Conservation (phyloP, 1,139 yeast species). For the Diutina mesorugosa region DNA sequence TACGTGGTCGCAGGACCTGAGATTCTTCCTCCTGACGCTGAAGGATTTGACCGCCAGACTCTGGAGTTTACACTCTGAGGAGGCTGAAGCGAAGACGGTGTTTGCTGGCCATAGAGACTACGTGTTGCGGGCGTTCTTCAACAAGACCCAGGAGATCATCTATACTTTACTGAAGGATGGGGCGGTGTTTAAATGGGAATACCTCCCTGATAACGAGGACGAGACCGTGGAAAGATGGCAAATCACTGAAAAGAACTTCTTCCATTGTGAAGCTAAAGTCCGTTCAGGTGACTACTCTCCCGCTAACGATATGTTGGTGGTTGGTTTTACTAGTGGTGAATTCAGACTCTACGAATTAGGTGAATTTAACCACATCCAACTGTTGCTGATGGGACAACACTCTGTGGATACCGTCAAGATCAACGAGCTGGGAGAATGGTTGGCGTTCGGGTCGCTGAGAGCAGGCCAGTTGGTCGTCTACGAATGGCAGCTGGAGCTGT, state of each 20-base stretch:
- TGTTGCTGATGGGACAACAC: conserved; percentile 84
- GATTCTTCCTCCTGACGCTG: conserved; percentile 76
- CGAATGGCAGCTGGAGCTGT: conserved; percentile 98
- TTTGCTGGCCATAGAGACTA: conserved; percentile 89
- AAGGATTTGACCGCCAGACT: conserved; percentile 84
- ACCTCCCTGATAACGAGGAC: conserved; percentile 34
- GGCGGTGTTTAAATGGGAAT: conserved; percentile 88
- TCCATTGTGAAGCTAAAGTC: conserved; percentile 62
- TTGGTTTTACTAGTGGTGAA: conserved; percentile 88
- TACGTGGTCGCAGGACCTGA: conserved; percentile 83
- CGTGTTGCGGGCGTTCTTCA: conserved; percentile 79
- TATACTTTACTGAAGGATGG: conserved; percentile 93
- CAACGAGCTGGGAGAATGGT: conserved; percentile 88
- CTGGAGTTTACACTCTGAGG: conserved; percentile 66
- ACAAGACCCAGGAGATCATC: conserved; percentile 71
- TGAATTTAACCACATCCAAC: conserved; percentile 66
- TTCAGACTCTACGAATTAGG: conserved; percentile 83
- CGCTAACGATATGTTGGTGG: conserved; percentile 54
- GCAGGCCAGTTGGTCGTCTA: conserved; percentile 91
- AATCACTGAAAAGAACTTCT: conserved; percentile 66
- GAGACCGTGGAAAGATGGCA: conserved; percentile 50
- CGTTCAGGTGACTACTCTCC: conserved; percentile 80
- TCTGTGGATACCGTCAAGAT: conserved; percentile 73
- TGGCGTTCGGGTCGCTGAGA: conserved; percentile 85
- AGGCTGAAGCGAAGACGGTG: conserved; percentile 71